Evolutionary conservation across 2,329 filamentous ascomycete genomes (phyloP).

Genomic region (Ceratocystis destructans): DNA sequence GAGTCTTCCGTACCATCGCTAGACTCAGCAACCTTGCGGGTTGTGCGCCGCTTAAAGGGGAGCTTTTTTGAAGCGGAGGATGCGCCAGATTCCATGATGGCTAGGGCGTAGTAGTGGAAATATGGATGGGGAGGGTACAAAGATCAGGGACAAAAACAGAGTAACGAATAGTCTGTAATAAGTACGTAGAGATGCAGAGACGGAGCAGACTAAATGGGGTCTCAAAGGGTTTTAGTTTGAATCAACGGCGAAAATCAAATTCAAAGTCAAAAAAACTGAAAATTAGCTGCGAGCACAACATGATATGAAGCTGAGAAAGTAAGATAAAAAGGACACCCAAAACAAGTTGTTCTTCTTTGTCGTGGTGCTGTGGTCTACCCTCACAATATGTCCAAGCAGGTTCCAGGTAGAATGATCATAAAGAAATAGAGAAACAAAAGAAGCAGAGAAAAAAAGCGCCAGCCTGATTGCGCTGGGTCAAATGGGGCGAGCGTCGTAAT

Average conservation of each 20-base stretch:
- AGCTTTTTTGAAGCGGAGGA: constrained; percentile 28
- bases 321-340: neutral
- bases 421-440: neutral
- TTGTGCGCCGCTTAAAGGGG: constrained; percentile 32
- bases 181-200: neutral
- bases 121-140: neutral
- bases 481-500: neutral
- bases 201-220: neutral
- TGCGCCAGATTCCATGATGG: neutral
- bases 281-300: neutral
- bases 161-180: neutral
- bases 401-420: neutral
- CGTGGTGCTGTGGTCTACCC: neutral
- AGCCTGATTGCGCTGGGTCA: too few relatives aligned
- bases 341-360: neutral
- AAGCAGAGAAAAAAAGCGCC: neutral
- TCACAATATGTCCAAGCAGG: neutral
- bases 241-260: neutral
- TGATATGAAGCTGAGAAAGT: neutral
- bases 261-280: neutral
- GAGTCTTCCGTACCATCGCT: constrained; percentile 20
- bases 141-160: neutral
- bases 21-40: constrained; percentile 14
- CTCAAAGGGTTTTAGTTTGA: neutral
- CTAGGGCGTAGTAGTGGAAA: neutral